Base-by-base conservation (phyloP, 2,329 filamentous ascomycete species). In the Aspergillus tanneri region DNA sequence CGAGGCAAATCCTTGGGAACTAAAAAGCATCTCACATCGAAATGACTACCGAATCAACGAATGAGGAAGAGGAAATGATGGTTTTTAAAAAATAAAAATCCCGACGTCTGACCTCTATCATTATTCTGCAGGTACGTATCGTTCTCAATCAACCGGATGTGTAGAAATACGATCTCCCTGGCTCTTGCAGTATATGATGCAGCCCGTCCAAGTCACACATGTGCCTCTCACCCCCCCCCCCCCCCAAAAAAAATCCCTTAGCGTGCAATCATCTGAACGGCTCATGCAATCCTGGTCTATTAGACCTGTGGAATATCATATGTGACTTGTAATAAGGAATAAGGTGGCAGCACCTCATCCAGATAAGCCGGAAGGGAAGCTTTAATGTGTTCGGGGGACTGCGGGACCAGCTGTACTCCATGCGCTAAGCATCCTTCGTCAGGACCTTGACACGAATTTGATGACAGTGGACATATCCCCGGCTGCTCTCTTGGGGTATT, bases 271-370 rank as follows among this genome's bases (percentile, higher is more conserved):
- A 34, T 14, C 6, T 21, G 11, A 5, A 21, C 9, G 18, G 14
- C 14, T 28, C 14, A 7, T 9, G 37, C 12, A 21, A 32, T 28
- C 23, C 16, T 42, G 10, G 39, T n/a, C 25, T 14, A 27, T 42
- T 19, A 16, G 39, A 42, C 39, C 22, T 47, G 37, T 52, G 28
- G 32, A 27, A 43, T 43, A 46, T 48, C 45, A 48, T 48, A 49
- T 49, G 38, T 52, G 46, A 49, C 42, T 43, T 41, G 42, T 52
- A n/a, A n/a, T n/a, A n/a, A n/a, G n/a, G n/a, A n/a, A n/a, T n/a
- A n/a, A n/a, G n/a, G n/a, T n/a, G n/a, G n/a, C n/a, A n/a, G n/a
- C n/a, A n/a, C n/a, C n/a, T n/a, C n/a, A n/a, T n/a, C n/a, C n/a
- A n/a, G n/a, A n/a, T n/a, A n/a, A n/a, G n/a, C n/a, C n/a, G n/a